phyloP scores from a whole-genome alignment of 805 yeast species.

The Komagataella pseudopastoris region DNA sequence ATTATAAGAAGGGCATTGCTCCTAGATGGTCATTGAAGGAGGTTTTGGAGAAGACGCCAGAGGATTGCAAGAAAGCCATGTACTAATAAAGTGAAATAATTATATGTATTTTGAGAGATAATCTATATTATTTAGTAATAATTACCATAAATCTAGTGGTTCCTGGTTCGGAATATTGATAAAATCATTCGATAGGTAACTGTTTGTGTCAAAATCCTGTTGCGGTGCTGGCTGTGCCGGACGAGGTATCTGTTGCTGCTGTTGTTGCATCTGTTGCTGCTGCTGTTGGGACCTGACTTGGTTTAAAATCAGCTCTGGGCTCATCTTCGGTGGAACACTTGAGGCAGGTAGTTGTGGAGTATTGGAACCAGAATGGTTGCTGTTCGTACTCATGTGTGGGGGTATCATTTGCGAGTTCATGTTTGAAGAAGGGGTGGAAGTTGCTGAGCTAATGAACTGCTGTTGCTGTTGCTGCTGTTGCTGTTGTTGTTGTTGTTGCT shows the following conservation, averaged over 20 bases:
- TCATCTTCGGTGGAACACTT: not conserved
- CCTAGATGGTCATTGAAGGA: slow-evolving; percentile 77
- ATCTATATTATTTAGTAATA: not conserved
- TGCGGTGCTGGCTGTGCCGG: not conserved
- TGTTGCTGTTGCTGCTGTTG: slow-evolving; percentile 3
- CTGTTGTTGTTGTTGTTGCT: slow-evolving; percentile 1
- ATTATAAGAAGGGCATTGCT: slow-evolving; percentile 32
- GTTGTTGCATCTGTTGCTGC: not conserved
- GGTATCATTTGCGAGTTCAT: not conserved
- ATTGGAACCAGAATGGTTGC: not conserved
- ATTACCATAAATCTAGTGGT: not conserved
- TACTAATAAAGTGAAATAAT: slow-evolving; percentile 2
- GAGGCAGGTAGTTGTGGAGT: not conserved
- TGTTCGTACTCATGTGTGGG: not conserved
- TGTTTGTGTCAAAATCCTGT: not conserved
- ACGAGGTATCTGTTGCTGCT: not conserved
- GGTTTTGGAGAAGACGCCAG: slow-evolving; percentile 58
- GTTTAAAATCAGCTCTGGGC: not conserved
- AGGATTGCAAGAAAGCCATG: slow-evolving; percentile 29
- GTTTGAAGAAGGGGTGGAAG: not conserved
- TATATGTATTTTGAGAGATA: not conserved
- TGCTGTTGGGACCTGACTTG: not conserved
- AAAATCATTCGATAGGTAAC: not conserved
- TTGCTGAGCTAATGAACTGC: slow-evolving; percentile 1
- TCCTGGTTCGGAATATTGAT: not conserved